phyloP scores from a whole-genome alignment of 345 rosid species.

The Conringia planisiliqua region DNA sequence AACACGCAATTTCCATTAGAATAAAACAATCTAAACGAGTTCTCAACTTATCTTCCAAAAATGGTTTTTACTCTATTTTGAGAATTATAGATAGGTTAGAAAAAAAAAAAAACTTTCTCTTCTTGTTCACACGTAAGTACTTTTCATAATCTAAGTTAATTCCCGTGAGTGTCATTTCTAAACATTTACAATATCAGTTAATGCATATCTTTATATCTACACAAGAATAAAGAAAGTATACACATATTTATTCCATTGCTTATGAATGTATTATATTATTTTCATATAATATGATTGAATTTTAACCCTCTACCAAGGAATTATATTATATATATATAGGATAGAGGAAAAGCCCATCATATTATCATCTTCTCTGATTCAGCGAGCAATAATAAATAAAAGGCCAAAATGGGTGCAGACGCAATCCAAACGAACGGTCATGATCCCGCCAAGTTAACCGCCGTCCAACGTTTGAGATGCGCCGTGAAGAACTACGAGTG shows the following conservation, averaged over 20 bases:
- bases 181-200: background rate
- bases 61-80: conserved; percentile 1
- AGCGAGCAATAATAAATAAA: background rate
- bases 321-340: background rate
- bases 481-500: conserved; percentile 81
- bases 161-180: background rate
- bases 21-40: background rate
- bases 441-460: conserved; percentile 21
- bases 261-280: background rate
- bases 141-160: background rate
- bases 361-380: conserved; percentile 16
- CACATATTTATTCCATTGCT: background rate
- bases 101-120: background rate
- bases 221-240: conserved; percentile 12
- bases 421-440: conserved; percentile 28
- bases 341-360: conserved; percentile 19
- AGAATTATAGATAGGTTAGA: background rate
- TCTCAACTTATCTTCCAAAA: conserved; percentile 10
- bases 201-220: conserved; percentile 22
- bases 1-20: conserved; percentile 12
- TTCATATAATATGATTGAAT: conserved; percentile 7
- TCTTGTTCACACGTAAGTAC: conserved; percentile 18
- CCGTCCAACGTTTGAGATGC: conserved; percentile 50
- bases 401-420: conserved; percentile 29
- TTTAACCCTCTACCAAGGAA: conserved; percentile 16